Percentiles rank a stretch among this genome's conserved stretches.
phyloP scores from a whole-genome alignment of 2,329 filamentous ascomycete species.

The Botrytis aclada region DNA sequence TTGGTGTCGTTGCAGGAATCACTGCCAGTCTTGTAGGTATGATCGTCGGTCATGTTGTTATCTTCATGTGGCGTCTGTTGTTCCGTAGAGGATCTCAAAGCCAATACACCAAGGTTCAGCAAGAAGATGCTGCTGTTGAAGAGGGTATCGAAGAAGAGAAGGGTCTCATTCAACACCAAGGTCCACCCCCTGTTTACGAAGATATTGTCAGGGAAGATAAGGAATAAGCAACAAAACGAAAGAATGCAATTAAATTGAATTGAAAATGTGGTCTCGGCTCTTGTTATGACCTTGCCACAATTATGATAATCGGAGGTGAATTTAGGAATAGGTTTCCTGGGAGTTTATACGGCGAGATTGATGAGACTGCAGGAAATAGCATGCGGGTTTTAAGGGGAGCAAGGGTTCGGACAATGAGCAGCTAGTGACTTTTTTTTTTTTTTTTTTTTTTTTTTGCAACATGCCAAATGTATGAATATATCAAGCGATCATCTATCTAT shows the following conservation, averaged over 20 bases:
- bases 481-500: background rate
- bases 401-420: background rate
- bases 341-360: slow-evolving; percentile 9
- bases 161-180: slow-evolving; percentile 30
- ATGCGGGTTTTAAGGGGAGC: background rate
- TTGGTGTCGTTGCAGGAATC: slow-evolving; percentile 67
- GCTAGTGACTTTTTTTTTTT: background rate
- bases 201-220: slow-evolving; percentile 30
- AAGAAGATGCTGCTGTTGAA: slow-evolving; percentile 26
- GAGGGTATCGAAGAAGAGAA: slow-evolving; percentile 31
- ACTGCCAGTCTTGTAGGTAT: slow-evolving; percentile 66
- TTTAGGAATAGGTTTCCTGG: background rate
- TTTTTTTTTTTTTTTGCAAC: background rate
- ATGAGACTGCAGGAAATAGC: background rate
- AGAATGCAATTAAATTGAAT: background rate
- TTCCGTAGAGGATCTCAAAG: slow-evolving; percentile 43
- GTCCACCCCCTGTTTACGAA: slow-evolving; percentile 35
- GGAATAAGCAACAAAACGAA: slow-evolving; percentile 4
- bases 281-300: background rate
- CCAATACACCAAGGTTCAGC: slow-evolving; percentile 27
- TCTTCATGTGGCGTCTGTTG: slow-evolving; percentile 56
- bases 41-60: slow-evolving; percentile 59
- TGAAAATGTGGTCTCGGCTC: background rate
- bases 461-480: slow-evolving; percentile 10
- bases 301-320: background rate